Evolutionary conservation across 1,284 basidiomycete genomes (phyloP).

Genomic region (Apiotrichum siamense): DNA sequence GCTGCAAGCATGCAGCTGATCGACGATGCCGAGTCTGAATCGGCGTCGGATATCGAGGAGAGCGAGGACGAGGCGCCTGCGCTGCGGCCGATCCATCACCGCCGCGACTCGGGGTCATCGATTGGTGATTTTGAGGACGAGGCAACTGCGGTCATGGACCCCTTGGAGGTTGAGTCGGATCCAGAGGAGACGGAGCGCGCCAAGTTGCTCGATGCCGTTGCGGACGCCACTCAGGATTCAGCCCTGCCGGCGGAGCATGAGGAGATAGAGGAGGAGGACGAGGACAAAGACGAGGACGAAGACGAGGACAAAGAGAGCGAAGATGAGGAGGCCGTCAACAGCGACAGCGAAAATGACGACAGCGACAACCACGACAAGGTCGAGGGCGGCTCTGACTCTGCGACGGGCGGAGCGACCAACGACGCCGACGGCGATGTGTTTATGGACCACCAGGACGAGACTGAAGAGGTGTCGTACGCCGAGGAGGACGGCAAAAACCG

Average conservation of each 20-base stretch:
- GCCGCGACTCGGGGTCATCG: conserved; percentile 27
- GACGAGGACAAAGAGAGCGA: background rate
- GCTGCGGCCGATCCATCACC: background rate
- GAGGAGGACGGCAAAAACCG: no score
- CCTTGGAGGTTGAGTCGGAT: background rate
- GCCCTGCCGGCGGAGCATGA: background rate
- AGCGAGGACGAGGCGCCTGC: conserved; percentile 14
- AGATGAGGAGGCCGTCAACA: background rate
- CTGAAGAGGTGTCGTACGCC: no score
- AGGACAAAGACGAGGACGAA: background rate
- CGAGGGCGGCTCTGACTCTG: no score
- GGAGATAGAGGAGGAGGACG: background rate
- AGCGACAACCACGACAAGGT: background rate
- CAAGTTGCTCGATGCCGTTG: conserved; percentile 3
- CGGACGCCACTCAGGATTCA: background rate
- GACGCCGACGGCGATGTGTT: no score
- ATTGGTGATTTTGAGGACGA: conserved; percentile 34
- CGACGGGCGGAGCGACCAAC: no score
- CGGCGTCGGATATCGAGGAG: conserved; percentile 12
- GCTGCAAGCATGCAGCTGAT: conserved; percentile 34
- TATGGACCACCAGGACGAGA: no score
- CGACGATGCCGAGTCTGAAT: conserved; percentile 16
- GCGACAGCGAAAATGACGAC: background rate
- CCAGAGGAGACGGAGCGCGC: conserved; percentile 14
- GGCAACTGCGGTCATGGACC: background rate